Evolutionary conservation across 148 eudicot genomes (phyloP), one percentile per base, ranked within the genome.

Genomic region (Arbutus unedo): DNA sequence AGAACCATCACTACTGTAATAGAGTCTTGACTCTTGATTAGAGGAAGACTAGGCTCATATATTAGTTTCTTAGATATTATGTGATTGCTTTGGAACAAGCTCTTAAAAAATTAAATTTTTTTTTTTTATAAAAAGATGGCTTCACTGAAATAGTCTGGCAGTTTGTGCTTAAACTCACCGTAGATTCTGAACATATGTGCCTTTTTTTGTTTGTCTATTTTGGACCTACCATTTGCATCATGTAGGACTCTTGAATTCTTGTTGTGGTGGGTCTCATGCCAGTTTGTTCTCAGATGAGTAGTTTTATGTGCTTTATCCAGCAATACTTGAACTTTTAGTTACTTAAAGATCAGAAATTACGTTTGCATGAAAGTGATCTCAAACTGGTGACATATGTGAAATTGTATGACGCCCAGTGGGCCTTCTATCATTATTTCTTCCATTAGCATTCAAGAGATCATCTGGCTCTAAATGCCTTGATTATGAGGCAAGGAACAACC

Each of bases 361-460:
- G 45, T 13, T 38, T 43, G 38, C 43, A 44, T 59, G 71, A 60
- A 44, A 59, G 19, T 11, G 21, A 47, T 4, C 5, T 7, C 2
- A 11, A 60, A 79, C 31, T 51, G 44, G 23, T 79, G 66, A 47
- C n/a, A 79, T n/a, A 25, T n/a, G 59, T 60, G 81, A 77, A 62
- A 59, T 53, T 38, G 44, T 78, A 16, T 78, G 72, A 62, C 47
- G 71, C 72, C n/a, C 23, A 44, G 5, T 59, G 53, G 18, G 11
- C 45, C 25, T 41, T 14, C 67, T 45, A 72, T 6, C 49, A 23
- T 72, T 41, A 77, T 8, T 31, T 15, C 11, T 78, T 59, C 50
- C n/a, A 44, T 57, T 78, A 18, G 81, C 51, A 44, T 56, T 43
- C 8, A 31, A 78, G n/a, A 21, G 49, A 44, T 45, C 72, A 79